These are phyloP conservation scores for Tetrahymena thermophila DNA, from an alignment of 73 alveolate genomes.

Conservation along the genomic window DNA sequence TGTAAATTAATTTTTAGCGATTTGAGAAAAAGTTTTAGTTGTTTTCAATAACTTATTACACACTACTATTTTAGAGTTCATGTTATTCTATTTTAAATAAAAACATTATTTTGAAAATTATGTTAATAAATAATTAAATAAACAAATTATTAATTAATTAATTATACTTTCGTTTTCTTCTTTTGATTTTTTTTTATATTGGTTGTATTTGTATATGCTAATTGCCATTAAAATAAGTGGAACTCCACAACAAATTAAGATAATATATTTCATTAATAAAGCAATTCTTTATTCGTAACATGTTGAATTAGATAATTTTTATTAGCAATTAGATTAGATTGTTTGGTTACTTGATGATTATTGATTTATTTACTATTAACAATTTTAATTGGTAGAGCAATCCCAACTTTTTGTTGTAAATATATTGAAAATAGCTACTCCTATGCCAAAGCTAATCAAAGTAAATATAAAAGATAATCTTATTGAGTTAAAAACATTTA, in stretches of 20 bases:
- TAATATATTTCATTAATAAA: not conserved
- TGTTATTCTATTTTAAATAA: not conserved
- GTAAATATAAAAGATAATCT: not conserved
- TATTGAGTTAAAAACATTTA: not conserved
- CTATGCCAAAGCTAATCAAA: not conserved
- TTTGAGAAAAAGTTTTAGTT: not conserved
- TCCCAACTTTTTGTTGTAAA: not conserved
- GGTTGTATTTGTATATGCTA: not conserved
- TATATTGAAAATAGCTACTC: not conserved
- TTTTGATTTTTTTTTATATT: too few species aligned
- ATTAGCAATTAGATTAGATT: not conserved
- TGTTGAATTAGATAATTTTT: not conserved
- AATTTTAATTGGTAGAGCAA: not conserved
- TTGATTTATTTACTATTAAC: too few species aligned
- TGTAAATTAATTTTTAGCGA: not conserved
- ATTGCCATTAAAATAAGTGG: not conserved
- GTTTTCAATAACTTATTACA: not conserved
- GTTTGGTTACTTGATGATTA: too few species aligned
- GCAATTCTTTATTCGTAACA: not conserved
- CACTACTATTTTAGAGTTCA: not conserved
- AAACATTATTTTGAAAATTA: too few species aligned
- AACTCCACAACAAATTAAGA: not conserved
- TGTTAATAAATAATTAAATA: too few species aligned
- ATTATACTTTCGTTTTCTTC: not conserved
- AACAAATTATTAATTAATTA: too few species aligned